A percentile compares a stretch with the other conserved stretches of the same genome.
phyloP scores from a whole-genome alignment of 495 filamentous ascomycete species.

The Platismatia glauca region DNA sequence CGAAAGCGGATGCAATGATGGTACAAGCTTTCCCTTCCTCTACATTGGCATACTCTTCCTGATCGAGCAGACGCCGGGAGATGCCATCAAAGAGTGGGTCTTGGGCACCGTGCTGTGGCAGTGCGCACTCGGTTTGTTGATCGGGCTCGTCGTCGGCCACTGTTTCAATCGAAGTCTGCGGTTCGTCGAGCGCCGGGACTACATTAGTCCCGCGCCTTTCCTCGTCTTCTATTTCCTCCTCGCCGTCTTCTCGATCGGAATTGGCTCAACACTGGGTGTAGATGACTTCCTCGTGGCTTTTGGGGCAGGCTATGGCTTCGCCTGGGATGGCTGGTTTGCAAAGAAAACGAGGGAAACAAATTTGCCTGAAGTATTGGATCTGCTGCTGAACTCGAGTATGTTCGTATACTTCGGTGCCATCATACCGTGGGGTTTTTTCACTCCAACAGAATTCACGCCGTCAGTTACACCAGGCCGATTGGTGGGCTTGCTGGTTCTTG shows the following conservation, averaged over 20 bases:
- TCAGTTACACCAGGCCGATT: constrained; percentile 31
- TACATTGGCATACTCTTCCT: constrained; percentile 36
- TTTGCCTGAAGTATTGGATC: constrained; percentile 37
- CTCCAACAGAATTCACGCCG: constrained; percentile 26
- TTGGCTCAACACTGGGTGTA: constrained; percentile 36
- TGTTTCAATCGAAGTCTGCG: constrained; percentile 34
- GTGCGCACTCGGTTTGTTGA: constrained; percentile 33
- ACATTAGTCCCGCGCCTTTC: constrained; percentile 35
- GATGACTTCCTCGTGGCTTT: constrained; percentile 47
- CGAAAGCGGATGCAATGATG: constrained; percentile 45
- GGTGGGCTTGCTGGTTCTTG: constrained; percentile 33
- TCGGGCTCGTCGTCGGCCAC: constrained; percentile 36
- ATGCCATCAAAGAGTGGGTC: constrained; percentile 36
- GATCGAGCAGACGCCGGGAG: constrained; percentile 24
- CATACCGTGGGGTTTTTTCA: constrained; percentile 39
- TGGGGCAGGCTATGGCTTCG: constrained; percentile 42
- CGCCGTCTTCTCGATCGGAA: constrained; percentile 38
- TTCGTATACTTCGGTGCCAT: constrained; percentile 44
- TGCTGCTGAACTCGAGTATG: constrained; percentile 40
- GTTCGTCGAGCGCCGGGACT: constrained; percentile 28
- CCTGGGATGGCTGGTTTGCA: constrained; percentile 39
- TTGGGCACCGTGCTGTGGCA: constrained; percentile 43
- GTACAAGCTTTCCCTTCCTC: constrained; percentile 39
- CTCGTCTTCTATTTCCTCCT: constrained; percentile 44
- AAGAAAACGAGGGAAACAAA: constrained; percentile 35